Evolutionary conservation across 441 rosid species (phyloP), one percentile per base, ranked within the genome.

Genomic region (Arabidopsis hybrid): DNA sequence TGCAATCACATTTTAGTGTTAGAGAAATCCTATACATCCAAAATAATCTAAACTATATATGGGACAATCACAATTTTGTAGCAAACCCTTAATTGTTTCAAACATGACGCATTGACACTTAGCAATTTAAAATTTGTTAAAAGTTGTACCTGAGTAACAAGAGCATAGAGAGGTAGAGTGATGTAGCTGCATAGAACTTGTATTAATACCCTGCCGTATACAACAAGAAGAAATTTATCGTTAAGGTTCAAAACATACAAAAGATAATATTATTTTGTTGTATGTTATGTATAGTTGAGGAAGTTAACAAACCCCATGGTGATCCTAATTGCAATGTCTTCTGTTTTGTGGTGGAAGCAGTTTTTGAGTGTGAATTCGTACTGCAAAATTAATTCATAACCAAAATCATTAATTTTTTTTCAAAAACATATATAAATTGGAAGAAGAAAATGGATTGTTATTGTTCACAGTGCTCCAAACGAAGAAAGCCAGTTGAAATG

Each of bases 121-220:
- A 26, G 5, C 0, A 53, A 38, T 11, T 55, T 16, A 29, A 29
- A 46, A 7, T 8, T 40, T 10, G 1, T 8, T 21, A 21, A 21
- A 21, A 57, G 7, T 21, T 74, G 79, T 55, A 93, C 97, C 91
- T 94, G 99, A 14, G 97, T 95, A 59, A 95, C 99, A 36, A 95
- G 71, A 38, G 99, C 99, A 67, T 95, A 92, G 14, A 95, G 91
- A 49, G 99, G 99, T 62, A 95, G 87, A 31, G 97, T 92, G 78
- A 95, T 91, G 50, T 95, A 95, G 72, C 99, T 95, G 88, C 99
- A 95, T 35, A 92, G 32, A 53, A 95, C 77, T 71, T 95, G 99
- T 76, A 88, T 85, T 52, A 92, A 1, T 39, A 89, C 86, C 89
- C 98, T 95, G 90, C 9, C 73, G 61, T 60, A 7, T 58, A 61